phyloP scores from a whole-genome alignment of 805 yeast genomes.

The Cyberlindnera xishuangbannaensis region DNA sequence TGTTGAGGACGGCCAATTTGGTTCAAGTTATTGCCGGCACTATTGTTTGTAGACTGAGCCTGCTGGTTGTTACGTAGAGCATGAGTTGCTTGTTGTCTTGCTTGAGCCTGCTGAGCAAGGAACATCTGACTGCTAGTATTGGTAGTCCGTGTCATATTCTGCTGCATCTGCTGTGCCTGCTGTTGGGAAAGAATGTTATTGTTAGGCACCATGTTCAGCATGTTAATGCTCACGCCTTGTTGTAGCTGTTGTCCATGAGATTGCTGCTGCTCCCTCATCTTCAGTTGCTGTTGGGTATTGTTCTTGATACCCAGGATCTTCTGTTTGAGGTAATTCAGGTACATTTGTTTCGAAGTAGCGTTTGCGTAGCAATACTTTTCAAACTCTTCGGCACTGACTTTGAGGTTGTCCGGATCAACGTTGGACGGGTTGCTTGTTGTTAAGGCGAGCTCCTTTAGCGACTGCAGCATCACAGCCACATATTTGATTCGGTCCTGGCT shows the following conservation, averaged over 20 bases:
- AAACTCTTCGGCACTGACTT: conserved; percentile 60
- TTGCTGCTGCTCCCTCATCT: conserved; percentile 27
- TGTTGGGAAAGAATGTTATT: conserved; percentile 12
- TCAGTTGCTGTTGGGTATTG: conserved; percentile 18
- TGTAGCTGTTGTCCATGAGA: conserved; percentile 2
- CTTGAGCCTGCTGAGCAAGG: conserved; percentile 45
- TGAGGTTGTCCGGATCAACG: conserved; percentile 36
- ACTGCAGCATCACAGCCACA: conserved; percentile 19
- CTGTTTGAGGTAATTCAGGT: conserved; percentile 38
- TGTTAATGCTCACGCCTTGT: conserved; percentile 1
- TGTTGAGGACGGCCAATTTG: conserved; percentile 1
- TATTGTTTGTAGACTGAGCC: conserved; percentile 1
- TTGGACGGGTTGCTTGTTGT: conserved; percentile 14
- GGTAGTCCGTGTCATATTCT: conserved; percentile 16
- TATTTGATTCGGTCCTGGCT: conserved; percentile 21
- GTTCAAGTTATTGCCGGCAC: neutral
- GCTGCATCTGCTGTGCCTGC: conserved; percentile 18
- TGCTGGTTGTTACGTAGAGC: conserved; percentile 29
- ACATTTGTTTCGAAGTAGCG: conserved; percentile 52
- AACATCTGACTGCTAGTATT: conserved; percentile 29
- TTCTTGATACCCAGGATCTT: conserved; percentile 24
- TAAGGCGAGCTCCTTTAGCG: conserved; percentile 20
- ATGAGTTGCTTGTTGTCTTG: conserved; percentile 42
- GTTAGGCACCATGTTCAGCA: neutral
- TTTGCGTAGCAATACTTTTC: conserved; percentile 61